Base-by-base conservation (phyloP, 1,139 yeast genomes). In the Ashbya aceris region DNA sequence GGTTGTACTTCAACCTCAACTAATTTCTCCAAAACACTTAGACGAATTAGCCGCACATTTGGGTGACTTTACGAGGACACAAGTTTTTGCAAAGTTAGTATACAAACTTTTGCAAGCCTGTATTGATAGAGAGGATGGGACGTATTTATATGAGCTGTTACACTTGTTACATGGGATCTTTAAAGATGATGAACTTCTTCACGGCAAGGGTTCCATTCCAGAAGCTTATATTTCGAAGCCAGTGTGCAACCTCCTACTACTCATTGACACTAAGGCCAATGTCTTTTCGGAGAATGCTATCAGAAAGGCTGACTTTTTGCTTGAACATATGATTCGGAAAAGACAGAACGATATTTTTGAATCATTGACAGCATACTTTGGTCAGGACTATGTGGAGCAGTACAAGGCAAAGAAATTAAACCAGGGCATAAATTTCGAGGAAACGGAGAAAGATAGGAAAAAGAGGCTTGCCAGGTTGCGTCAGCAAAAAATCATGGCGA, bases 401-500 rank as follows among this genome's bases (percentile, higher is more conserved):
- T 80, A 75, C 45, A 76, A 69, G 50, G 63, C 64, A 37, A 70
- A 67, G 46, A 64, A 71, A 48, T 54, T 65, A 34, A 70, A 71
- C 36, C 73, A 66, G 38, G 61, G 65, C 37, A 68, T 69, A 8
- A 61, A 67, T 34, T 68, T 73, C 27, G 64, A 66, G 12, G 79
- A 75, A 39, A 70, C 67, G 45, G 82, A 79, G 10, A 64, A 66
- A 42, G 76, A 69, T 27, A 68, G 76, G 31, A 78, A 75, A 53
- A 70, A 68, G 33, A 62, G 80, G 45, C 49, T 79, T 9, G 87
- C 87, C 0, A 71, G 76, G 51, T 77, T 74, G 41, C 74, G 84
- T 45, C 86, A 80, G 55, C 72, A 73, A 30, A 82, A 76, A 53
- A 71, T 87, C 30, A 60, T 91, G 70, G 86, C 81, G 2, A 87